Base-by-base conservation (phyloP, 2,329 filamentous ascomycete species). In the Botryotinia globosa region DNA sequence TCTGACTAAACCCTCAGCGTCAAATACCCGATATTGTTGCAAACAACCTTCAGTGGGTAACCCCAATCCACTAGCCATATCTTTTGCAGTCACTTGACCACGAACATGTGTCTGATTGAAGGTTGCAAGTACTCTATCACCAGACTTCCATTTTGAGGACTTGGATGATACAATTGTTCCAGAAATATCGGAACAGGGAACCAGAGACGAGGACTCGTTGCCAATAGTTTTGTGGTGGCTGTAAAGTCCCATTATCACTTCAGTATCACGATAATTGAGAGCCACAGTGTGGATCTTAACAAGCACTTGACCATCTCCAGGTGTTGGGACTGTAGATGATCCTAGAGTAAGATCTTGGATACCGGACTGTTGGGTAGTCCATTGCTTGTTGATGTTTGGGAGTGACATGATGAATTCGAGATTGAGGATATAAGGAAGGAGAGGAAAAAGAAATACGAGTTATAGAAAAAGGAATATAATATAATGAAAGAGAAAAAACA, bases 141-240 rank as follows among this genome's bases (percentile, higher is more conserved):
- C 90, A 25, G 83, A 81, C 71, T 84, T 83, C 83, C 87, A 88
- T 9, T 82, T 82, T 4, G 81, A 79, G 16, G 83, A 82, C n/a
- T 29, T 83, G 79, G 48, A 87, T 22, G 84, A 80, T 3, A 87
- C 82, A 63, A 93, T 83, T 14, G 85, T 84, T 62, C 91, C 91
- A 81, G 89, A 91, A 85, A 91, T 91, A 81, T 93, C 91, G 34
- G 89, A 91, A 80, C 88, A 90, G 1, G 90, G 90, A 1, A 92
- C 88, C 18, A 75, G 70, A 29, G 73, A 61, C 22, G 76, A 69
- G 20, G 66, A 4, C 69, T 80, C 74, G 73, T 82, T 78, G 54
- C 79, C 81, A 63, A 88, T 82, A 6, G 85, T 84, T 76, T 86
- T 85, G 82, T 92, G 89, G 81, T 92, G 89, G 78, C 84, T 88